Base-by-base conservation (phyloP, 495 filamentous ascomycete genomes). In the Talaromyces ruber region DNA sequence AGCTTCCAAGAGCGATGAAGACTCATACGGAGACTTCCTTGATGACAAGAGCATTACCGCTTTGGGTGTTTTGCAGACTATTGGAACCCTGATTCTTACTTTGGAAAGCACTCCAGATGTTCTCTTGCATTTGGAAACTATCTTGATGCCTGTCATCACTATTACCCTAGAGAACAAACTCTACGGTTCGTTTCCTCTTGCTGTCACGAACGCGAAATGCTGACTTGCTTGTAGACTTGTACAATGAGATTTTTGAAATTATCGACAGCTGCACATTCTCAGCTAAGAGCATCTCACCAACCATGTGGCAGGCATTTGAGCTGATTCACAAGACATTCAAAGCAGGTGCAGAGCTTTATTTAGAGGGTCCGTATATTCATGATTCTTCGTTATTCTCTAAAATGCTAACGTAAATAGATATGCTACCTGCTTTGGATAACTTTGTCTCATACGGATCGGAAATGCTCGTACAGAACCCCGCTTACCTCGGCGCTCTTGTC, bases 261-360 rank as follows among this genome's bases (percentile, higher is more conserved):
- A 95, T 98, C 67, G 94, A 98, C 72, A 96, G 91, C 80, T 98
- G 95, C 77, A 98, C 95, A n/a, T 98, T 98, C 70, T 88, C 94
- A 16, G 92, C 94, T 37, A 98, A 98, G 77, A 82, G 83, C 37
- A 97, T 98, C 63, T 96, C 94, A 4, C 86, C 89, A 24, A 96
- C 88, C 32, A 98, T 98, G 94, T 98, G 94, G 94, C 85, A 92
- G 69, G 92, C 95, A 2, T 98, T 98, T 67, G 92, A 93, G 74
- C 85, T 98, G 29, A 94, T 98, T 63, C 95, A 98, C 72, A 84
- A 89, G 65, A 96, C 93, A 8, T 98, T 98, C 82, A 97, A 97
- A 79, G 88, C 91, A 51, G 92, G 94, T 32, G 94, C 94, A 16
- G 94, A 98, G 78, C 81, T 98, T 24, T 98, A 98, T 66, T 84